A percentile compares a stretch with the other conserved stretches of the same genome.
These are phyloP conservation scores for Pestalotiopsis fici DNA, from an alignment of 2,329 filamentous ascomycete genomes.

Conservation along the genomic window DNA sequence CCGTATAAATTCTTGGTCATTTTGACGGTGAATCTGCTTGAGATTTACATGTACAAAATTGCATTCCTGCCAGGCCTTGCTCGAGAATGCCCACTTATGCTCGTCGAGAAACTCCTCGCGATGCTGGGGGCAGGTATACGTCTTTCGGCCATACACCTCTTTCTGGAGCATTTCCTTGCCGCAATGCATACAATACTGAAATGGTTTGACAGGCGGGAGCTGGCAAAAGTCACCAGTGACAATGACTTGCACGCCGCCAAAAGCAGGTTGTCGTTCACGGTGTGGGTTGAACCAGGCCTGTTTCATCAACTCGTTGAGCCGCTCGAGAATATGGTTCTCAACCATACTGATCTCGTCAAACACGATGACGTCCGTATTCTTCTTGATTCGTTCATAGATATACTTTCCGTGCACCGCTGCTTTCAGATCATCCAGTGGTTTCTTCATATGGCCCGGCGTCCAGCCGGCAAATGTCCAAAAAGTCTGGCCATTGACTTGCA, in stretches of 20 bases:
- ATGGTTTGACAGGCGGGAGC: constrained; percentile 60
- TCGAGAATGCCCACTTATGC: constrained; percentile 64
- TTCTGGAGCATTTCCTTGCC: constrained; percentile 32
- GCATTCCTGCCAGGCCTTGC: constrained; percentile 54
- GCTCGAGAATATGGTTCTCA: constrained; percentile 53
- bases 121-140: constrained; percentile 34
- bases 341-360: constrained; percentile 71
- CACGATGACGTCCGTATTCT: constrained; percentile 53
- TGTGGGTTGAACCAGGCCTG: constrained; percentile 20
- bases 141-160: constrained; percentile 6
- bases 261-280: constrained; percentile 19
- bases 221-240: constrained; percentile 64
- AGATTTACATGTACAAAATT: constrained; percentile 55
- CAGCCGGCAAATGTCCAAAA: constrained; percentile 60
- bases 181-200: constrained; percentile 51
- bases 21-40: constrained; percentile 57
- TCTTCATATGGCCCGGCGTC: constrained; percentile 47
- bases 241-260: constrained; percentile 54
- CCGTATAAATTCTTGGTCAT: constrained; percentile 51
- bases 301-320: constrained; percentile 50
- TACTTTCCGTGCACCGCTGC: constrained; percentile 28
- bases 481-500: constrained; percentile 57
- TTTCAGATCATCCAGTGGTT: constrained; percentile 35
- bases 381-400: constrained; percentile 35
- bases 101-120: constrained; percentile 38